Evolutionary conservation across 2,329 filamentous ascomycete genomes (phyloP).

Genomic region (Penicillium digitatum): DNA sequence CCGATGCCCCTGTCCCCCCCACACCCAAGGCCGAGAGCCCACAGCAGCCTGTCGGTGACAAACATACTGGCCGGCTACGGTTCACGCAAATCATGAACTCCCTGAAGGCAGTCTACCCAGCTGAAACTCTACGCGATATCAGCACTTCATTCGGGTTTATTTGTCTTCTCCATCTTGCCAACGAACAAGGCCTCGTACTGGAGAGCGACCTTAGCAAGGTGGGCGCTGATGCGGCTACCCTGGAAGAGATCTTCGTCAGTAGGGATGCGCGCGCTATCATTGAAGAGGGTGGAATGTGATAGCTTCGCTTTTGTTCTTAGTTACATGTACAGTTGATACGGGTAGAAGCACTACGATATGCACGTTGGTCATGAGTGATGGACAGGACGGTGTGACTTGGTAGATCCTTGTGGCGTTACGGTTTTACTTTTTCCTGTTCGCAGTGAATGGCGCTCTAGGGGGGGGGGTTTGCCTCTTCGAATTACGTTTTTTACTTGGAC

Average conservation of each 20-base stretch:
- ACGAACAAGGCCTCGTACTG: conserved; percentile 83
- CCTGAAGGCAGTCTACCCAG: conserved; percentile 79
- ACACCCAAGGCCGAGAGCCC: conserved; percentile 30
- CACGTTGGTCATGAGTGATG: conserved; percentile 22
- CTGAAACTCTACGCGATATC: conserved; percentile 84
- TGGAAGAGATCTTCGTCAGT: conserved; percentile 46
- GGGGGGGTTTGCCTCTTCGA: conserved; percentile 1
- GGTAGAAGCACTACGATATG: conserved; percentile 8
- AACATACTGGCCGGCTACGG: conserved; percentile 59
- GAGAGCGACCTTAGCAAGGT: conserved; percentile 50
- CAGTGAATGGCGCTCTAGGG: conserved; percentile 17
- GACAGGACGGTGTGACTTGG: conserved; percentile 13
- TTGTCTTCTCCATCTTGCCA: conserved; percentile 81
- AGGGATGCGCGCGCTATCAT: conserved; percentile 40
- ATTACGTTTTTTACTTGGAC: background rate
- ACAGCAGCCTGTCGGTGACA: conserved; percentile 28
- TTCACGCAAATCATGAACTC: conserved; percentile 93
- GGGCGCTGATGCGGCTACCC: conserved; percentile 27
- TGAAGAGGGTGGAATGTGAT: conserved; percentile 33
- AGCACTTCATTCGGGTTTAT: conserved; percentile 94
- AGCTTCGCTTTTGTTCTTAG: background rate
- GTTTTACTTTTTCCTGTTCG: conserved; percentile 15
- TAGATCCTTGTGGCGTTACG: conserved; percentile 20
- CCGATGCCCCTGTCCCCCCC: conserved; percentile 33
- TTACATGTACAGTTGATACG: conserved; percentile 19